These are phyloP conservation scores for Euphorbia pulcherrima DNA, from an alignment of 345 rosid genomes.

Conservation along the genomic window DNA sequence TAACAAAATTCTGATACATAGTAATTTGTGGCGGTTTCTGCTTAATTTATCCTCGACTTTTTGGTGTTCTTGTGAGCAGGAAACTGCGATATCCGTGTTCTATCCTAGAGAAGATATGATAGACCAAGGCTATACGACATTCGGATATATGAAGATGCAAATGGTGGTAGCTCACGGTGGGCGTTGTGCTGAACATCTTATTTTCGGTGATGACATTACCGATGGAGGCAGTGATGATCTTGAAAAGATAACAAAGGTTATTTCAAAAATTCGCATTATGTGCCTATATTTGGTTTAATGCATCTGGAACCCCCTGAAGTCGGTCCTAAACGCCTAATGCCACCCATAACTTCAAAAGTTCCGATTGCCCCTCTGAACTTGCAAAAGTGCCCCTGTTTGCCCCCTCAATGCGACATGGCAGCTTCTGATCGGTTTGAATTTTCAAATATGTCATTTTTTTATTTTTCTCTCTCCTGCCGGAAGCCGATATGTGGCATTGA, in stretches of 20 bases:
- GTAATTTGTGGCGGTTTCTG: background rate
- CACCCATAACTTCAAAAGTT: too few species aligned
- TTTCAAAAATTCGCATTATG: background rate
- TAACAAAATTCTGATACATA: background rate
- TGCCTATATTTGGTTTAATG: background rate
- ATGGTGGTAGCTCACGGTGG: constrained; percentile 99
- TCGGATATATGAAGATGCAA: constrained; percentile 99
- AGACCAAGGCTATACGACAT: constrained; percentile 91
- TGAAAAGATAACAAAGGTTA: constrained; percentile 85
- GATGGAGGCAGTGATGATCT: constrained; percentile 96
- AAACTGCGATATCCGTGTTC: constrained; percentile 92
- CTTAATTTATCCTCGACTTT: background rate
- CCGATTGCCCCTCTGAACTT: too few species aligned
- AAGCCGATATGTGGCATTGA: too few species aligned
- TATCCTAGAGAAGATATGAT: constrained; percentile 93
- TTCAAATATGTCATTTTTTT: too few species aligned
- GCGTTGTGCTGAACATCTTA: constrained; percentile 80
- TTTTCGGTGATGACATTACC: constrained; percentile 78
- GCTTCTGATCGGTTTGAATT: too few species aligned
- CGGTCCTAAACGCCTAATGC: background rate
- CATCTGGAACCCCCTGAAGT: too few species aligned
- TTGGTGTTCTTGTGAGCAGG: constrained; percentile 38
- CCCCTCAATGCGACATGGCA: too few species aligned
- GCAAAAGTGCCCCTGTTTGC: too few species aligned
- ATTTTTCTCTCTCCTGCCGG: too few species aligned